Base-by-base conservation (phyloP, 345 rosid genomes). In the Salix arbutifolia region DNA sequence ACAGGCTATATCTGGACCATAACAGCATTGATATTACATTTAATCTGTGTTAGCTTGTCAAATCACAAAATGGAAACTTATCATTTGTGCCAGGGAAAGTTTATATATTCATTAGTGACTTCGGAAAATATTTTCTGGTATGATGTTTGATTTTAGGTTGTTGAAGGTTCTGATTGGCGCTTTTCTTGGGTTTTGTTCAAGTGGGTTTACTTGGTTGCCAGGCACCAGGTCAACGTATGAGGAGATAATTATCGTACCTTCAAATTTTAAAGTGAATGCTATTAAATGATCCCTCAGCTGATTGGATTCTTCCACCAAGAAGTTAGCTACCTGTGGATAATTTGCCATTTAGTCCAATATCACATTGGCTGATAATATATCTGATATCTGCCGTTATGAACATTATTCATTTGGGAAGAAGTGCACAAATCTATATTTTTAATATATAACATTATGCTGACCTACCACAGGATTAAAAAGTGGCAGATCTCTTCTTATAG, bases 401-500 rank as follows among this genome's bases (percentile, higher is more conserved):
- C 58, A 19, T 33, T 52, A 52, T 19, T 52, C 19, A 25, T 23
- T 23, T 58, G 28, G 64, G 64, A 53, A 23, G 28, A 58, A 10
- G 28, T 58, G 16, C 0, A 23, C 3, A 25, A 10, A 58, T 58
- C 28, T 58, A 58, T 58, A 56, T 9, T n/a, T 4, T 56, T 56
- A 60, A 40, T 28, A 23, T 26, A 9, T 60, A 31, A 60, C 62
- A 26, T 23, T 19, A 44, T 31, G 11, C 53, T 69, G 26, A 70
- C 37, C 53, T 30, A 11, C 61, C 61, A 38, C 74, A 78, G 84
- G 84, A 38, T 52, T 64, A 48, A 82, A 69, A 48, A 71, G 58
- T 35, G 73, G 81, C 52, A 82, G 74, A 77, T 82, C 84, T n/a
- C 68, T 78, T 70, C 81, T 82, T 6, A 74, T 82, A 65, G 84